Evolutionary conservation across 306 rosid genomes (phyloP).

Genomic region (Vigna hirtella): DNA sequence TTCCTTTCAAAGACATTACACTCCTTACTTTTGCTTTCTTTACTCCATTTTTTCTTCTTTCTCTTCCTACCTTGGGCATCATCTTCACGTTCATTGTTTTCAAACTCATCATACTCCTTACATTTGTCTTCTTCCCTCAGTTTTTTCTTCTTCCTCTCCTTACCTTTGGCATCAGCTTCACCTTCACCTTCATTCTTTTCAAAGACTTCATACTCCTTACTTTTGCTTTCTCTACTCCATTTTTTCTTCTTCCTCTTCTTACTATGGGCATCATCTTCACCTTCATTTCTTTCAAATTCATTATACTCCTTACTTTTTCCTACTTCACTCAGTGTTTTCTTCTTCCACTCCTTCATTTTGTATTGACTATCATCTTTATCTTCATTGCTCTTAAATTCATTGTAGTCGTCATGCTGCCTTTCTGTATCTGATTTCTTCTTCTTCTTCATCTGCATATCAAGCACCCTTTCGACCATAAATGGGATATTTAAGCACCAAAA

Average conservation of each 20-base stretch:
- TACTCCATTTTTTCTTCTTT: neutral
- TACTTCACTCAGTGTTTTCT: neutral
- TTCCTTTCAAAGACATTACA: neutral
- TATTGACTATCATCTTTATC: neutral
- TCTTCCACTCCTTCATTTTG: neutral
- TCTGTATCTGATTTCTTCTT: neutral
- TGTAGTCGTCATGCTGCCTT: neutral
- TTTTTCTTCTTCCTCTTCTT: slow-evolving; percentile 1
- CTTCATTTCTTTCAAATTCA: neutral
- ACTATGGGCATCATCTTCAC: neutral
- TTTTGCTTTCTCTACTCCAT: neutral
- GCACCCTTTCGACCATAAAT: too few relatives aligned
- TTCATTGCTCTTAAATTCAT: slow-evolving; percentile 1
- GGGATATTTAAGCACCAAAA: too few relatives aligned
- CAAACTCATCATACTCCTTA: too few relatives aligned
- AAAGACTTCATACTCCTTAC: neutral
- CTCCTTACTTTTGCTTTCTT: neutral
- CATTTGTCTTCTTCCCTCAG: neutral
- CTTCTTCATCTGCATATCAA: slow-evolving; percentile 27
- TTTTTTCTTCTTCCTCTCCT: neutral
- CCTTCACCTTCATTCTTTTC: neutral
- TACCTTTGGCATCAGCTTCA: neutral
- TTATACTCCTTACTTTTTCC: neutral
- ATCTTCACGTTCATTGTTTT: too few relatives aligned
- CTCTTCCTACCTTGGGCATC: too few relatives aligned